A percentile compares a stretch with the other conserved stretches of the same genome.
phyloP scores from a whole-genome alignment of 1,139 yeast genomes.

The Geotrichum fermentans region DNA sequence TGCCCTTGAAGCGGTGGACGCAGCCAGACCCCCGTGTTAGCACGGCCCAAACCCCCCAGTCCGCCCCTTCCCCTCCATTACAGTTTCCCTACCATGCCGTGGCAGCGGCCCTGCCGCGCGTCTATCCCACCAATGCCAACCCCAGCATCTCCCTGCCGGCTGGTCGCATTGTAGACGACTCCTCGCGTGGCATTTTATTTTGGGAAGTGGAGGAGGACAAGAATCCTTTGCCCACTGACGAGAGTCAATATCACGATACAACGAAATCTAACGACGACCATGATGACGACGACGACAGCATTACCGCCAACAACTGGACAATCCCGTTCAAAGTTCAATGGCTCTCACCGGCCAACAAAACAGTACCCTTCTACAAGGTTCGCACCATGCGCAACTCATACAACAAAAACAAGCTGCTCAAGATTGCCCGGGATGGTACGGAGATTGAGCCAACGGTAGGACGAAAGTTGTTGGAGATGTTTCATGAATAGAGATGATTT shows the following conservation, averaged over 20 bases:
- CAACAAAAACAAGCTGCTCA: conserved; percentile 38
- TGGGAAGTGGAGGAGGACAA: conserved; percentile 35
- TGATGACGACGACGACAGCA: not conserved
- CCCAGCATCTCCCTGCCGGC: conserved; percentile 33
- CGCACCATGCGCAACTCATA: conserved; percentile 35
- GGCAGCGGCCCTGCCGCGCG: conserved; percentile 18
- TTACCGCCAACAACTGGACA: conserved; percentile 34
- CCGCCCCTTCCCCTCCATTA: too few species aligned
- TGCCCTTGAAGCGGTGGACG: not conserved
- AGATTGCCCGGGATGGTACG: conserved; percentile 43
- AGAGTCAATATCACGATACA: conserved; percentile 10
- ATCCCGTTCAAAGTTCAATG: conserved; percentile 38
- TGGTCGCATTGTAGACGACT: conserved; percentile 41
- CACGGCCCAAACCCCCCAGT: not conserved
- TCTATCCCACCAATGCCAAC: conserved; percentile 27
- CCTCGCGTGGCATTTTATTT: conserved; percentile 39
- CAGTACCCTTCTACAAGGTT: conserved; percentile 36
- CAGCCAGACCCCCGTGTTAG: too few species aligned
- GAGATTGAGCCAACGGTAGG: conserved; percentile 40
- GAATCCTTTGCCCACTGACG: conserved; percentile 7
- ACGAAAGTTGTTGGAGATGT: conserved; percentile 30
- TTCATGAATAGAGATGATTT: conserved; percentile 18
- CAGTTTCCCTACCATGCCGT: conserved; percentile 7
- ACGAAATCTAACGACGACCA: conserved; percentile 20
- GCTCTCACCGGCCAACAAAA: conserved; percentile 32